phyloP scores from a whole-genome alignment of 2,329 filamentous ascomycete genomes.

The Drechslerella stenobrocha region DNA sequence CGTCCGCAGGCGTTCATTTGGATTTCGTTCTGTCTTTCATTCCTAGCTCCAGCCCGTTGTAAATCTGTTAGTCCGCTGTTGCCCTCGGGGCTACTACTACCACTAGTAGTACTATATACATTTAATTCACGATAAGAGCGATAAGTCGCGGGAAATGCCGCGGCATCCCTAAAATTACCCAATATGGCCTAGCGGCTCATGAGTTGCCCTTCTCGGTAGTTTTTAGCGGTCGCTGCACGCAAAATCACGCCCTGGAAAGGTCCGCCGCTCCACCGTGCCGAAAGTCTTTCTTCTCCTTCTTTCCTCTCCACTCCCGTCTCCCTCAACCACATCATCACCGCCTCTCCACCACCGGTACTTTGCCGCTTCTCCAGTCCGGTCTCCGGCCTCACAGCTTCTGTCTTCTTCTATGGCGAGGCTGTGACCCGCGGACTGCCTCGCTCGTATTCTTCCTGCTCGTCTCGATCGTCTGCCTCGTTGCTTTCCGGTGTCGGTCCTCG shows the following conservation, averaged over 20 bases:
- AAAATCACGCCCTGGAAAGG: slow-evolving; percentile 5
- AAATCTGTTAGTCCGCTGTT: no score
- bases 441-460: not conserved
- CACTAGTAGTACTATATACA: no score
- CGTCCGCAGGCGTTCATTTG: slow-evolving; percentile 38
- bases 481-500: slow-evolving; percentile 13
- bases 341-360: not conserved
- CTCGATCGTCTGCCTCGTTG: not conserved
- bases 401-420: not conserved
- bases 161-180: not conserved
- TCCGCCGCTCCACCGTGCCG: slow-evolving; percentile 6
- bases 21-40: slow-evolving; percentile 1
- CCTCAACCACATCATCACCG: slow-evolving; percentile 5
- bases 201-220: not conserved
- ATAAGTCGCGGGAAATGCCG: slow-evolving; percentile 9
- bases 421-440: no score
- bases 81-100: no score
- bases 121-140: not conserved
- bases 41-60: not conserved
- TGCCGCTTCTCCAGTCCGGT: not conserved
- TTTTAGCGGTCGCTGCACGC: slow-evolving; percentile 7
- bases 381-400: not conserved
- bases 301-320: slow-evolving; percentile 7
- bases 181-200: not conserved
- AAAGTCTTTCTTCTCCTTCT: slow-evolving; percentile 9